Evolutionary conservation across 345 rosid genomes (phyloP).

Genomic region (Tarenaya hassleriana): DNA sequence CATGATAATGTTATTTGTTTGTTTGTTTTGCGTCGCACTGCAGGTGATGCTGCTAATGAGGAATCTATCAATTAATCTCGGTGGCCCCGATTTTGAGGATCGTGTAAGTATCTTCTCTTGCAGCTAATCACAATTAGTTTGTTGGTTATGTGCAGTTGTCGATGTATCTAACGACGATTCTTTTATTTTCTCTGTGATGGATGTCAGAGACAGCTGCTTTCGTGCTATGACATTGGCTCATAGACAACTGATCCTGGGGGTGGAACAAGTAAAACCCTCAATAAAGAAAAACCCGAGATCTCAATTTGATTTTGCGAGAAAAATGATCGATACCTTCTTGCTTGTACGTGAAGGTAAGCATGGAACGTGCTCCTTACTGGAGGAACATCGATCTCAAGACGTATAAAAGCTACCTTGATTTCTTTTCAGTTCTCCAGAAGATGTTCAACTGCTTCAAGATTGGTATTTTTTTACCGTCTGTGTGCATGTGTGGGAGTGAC

Average conservation of each 20-base stretch:
- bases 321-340: too few relatives aligned
- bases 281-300: conserved; percentile 28
- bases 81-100: conserved; percentile 86
- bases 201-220: conserved; percentile 86
- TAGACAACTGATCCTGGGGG: conserved; percentile 28
- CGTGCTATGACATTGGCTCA: conserved; percentile 51
- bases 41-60: conserved; percentile 93
- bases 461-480: too few relatives aligned
- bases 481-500: too few relatives aligned
- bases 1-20: conserved; percentile 8
- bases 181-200: conserved; percentile 21
- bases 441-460: too few relatives aligned
- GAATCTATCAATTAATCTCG: conserved; percentile 80
- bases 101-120: conserved; percentile 49
- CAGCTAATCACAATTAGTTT: background rate
- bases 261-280: conserved; percentile 26
- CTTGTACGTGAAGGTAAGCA: too few relatives aligned
- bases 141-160: too few relatives aligned
- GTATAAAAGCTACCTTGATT: too few relatives aligned
- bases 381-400: too few relatives aligned
- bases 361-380: too few relatives aligned
- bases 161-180: background rate
- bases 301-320: conserved; percentile 29
- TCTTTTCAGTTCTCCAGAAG: too few relatives aligned
- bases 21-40: conserved; percentile 28